Percentiles rank a stretch among this genome's conserved stretches.
Evolutionary conservation across 2,329 filamentous ascomycete species (phyloP).

Genomic region (Diaporthe sp.): DNA sequence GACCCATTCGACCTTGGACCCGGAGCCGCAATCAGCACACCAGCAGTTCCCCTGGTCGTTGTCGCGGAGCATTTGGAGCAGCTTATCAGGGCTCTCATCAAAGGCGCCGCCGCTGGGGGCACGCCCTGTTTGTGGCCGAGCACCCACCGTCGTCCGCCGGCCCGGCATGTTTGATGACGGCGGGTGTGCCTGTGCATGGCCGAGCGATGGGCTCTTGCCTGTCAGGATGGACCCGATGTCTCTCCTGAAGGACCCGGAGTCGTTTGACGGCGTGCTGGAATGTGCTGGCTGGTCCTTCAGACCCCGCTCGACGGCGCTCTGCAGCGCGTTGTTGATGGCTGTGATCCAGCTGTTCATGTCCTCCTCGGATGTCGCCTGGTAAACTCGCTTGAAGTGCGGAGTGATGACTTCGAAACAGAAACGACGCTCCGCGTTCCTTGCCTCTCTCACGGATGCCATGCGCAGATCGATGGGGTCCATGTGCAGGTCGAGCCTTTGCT

Average conservation of each 20-base stretch:
- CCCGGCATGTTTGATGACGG: conserved; percentile 73
- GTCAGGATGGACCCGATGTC: conserved; percentile 95
- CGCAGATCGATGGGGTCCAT: conserved; percentile 98
- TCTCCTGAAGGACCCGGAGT: conserved; percentile 72
- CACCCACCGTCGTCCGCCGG: conserved; percentile 91
- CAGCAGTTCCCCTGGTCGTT: conserved; percentile 92
- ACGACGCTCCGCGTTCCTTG: conserved; percentile 90
- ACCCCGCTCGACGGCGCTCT: conserved; percentile 91
- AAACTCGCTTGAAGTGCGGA: conserved; percentile 94
- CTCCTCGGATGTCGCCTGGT: conserved; percentile 97
- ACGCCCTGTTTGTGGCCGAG: conserved; percentile 81
- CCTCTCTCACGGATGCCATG: conserved; percentile 96
- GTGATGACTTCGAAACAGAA: conserved; percentile 99
- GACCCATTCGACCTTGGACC: conserved; percentile 96
- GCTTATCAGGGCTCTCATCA: conserved; percentile 86
- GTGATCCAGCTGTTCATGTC: conserved; percentile 98
- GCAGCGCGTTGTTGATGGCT: conserved; percentile 96
- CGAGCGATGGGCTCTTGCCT: conserved; percentile 85
- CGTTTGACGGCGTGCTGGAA: conserved; percentile 58
- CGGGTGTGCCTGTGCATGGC: conserved; percentile 63
- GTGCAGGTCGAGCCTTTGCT: conserved; percentile 94
- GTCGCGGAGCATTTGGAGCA: conserved; percentile 89
- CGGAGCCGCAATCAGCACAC: conserved; percentile 95
- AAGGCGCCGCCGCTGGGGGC: conserved; percentile 68
- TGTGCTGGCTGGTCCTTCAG: conserved; percentile 66